phyloP scores from a whole-genome alignment of 2,329 filamentous ascomycete genomes.

The Aspergillus sp. region DNA sequence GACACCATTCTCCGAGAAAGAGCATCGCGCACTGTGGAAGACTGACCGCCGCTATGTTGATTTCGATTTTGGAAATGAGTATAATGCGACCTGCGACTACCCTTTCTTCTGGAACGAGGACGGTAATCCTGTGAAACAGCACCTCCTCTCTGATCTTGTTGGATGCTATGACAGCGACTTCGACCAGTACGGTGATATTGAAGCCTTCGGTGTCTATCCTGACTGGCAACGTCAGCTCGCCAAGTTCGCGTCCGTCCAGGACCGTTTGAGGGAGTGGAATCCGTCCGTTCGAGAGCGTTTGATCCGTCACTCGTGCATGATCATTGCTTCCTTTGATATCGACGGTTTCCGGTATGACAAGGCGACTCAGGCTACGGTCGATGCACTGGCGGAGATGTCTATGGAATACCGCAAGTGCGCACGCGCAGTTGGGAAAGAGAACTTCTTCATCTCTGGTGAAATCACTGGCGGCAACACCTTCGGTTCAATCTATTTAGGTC shows the following conservation, averaged over 20 bases:
- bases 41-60: slow-evolving; percentile 56
- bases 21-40: slow-evolving; percentile 58
- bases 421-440: slow-evolving; percentile 56
- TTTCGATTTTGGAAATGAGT: slow-evolving; percentile 56
- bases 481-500: slow-evolving; percentile 61
- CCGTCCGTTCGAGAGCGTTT: slow-evolving; percentile 59
- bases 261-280: slow-evolving; percentile 65
- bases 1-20: slow-evolving; percentile 56
- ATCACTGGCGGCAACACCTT: slow-evolving; percentile 63
- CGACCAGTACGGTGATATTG: slow-evolving; percentile 64
- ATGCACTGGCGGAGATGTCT: slow-evolving; percentile 60
- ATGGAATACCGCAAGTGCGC: slow-evolving; percentile 59
- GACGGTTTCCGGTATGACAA: slow-evolving; percentile 69
- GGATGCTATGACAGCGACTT: slow-evolving; percentile 66
- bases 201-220: slow-evolving; percentile 63
- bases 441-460: slow-evolving; percentile 65
- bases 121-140: slow-evolving; percentile 50
- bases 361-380: slow-evolving; percentile 63
- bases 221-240: slow-evolving; percentile 65
- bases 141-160: slow-evolving; percentile 48
- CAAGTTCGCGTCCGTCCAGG: slow-evolving; percentile 67
- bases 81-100: slow-evolving; percentile 57
- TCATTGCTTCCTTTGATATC: slow-evolving; percentile 63
- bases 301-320: slow-evolving; percentile 63
- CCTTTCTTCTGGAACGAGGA: slow-evolving; percentile 63